Percentiles rank a stretch among this genome's conserved stretches.
phyloP scores from a whole-genome alignment of 1,284 basidiomycete genomes.

The Irpex lacteus region DNA sequence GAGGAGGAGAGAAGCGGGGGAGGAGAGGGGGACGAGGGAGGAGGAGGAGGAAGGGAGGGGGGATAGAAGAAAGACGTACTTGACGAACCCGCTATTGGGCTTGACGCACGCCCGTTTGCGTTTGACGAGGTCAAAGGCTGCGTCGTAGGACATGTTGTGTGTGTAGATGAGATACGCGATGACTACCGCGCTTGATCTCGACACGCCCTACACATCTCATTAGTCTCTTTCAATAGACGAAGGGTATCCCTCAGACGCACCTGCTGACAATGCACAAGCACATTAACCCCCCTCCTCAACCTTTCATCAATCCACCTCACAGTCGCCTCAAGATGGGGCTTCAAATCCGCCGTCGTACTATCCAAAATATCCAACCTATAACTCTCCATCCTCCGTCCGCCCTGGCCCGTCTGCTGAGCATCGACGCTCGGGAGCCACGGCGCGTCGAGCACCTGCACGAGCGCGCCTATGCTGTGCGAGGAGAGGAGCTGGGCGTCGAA shows the following conservation, averaged over 20 bases:
- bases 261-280: too few species aligned
- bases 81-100: constrained; percentile 59
- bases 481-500: constrained; percentile 33
- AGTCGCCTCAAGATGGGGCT: too few species aligned
- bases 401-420: constrained; percentile 18
- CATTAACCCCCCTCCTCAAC: too few species aligned
- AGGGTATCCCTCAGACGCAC: too few species aligned
- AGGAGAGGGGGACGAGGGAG: too few species aligned
- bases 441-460: constrained; percentile 70
- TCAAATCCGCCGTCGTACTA: too few species aligned
- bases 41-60: not conserved
- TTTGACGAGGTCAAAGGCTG: constrained; percentile 54
- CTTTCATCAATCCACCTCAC: too few species aligned
- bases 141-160: constrained; percentile 64
- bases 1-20: too few species aligned
- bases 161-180: constrained; percentile 67
- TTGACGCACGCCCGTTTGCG: constrained; percentile 64
- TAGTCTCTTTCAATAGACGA: too few species aligned
- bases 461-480: constrained; percentile 48
- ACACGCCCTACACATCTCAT: constrained; percentile 48
- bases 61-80: constrained; percentile 16
- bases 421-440: constrained; percentile 64
- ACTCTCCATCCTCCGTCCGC: constrained; percentile 42
- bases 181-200: constrained; percentile 63
- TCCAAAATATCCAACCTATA: constrained; percentile 56